phyloP scores from a whole-genome alignment of 2,329 filamentous ascomycete genomes.

The Clarireedia paspali region DNA sequence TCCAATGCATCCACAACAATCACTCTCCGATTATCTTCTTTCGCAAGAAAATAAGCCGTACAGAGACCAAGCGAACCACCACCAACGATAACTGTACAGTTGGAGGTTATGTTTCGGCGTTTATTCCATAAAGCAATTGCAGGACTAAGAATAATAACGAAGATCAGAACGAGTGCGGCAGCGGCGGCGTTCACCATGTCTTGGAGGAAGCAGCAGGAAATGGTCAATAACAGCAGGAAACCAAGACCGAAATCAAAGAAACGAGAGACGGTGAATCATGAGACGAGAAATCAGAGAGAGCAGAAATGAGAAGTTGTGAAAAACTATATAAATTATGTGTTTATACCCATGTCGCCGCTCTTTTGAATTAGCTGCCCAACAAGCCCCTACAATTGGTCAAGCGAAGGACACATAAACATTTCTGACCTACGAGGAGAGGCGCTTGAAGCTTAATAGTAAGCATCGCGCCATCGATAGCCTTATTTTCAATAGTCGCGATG shows the following conservation, averaged over 20 bases:
- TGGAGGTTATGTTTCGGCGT: background rate
- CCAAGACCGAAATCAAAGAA: background rate
- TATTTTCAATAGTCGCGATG: background rate
- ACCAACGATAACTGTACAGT: background rate
- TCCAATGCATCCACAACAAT: background rate
- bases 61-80: background rate
- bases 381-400: background rate
- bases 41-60: background rate
- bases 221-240: background rate
- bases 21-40: background rate
- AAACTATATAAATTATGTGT: background rate
- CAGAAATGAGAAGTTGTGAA: background rate
- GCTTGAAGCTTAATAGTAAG: background rate
- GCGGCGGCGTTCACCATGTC: background rate
- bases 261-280: background rate
- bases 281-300: background rate
- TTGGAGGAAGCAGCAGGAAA: background rate
- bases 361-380: background rate
- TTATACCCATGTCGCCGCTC: background rate
- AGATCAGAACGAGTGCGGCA: background rate
- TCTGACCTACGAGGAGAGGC: background rate
- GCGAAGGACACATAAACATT: background rate
- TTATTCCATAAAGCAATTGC: background rate
- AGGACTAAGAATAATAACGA: background rate
- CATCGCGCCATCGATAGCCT: background rate